phyloP scores from a whole-genome alignment of 192 early-diverging fungal species.

The Backusella mclennaniae region DNA sequence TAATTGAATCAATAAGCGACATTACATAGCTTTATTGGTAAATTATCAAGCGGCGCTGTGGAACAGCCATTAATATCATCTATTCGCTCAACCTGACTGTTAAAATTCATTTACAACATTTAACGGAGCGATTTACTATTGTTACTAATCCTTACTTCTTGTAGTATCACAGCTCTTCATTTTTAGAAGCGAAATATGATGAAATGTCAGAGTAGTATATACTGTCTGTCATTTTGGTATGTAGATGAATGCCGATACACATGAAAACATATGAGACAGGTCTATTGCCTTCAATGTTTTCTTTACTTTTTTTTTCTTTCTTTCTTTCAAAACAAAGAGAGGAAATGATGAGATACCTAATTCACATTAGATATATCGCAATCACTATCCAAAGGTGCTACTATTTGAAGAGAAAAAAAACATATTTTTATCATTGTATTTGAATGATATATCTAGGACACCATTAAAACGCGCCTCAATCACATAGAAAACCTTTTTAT shows the following conservation, averaged over 20 bases:
- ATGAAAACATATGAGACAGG: background rate
- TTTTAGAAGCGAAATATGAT: background rate
- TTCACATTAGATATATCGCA: background rate
- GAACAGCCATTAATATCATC: background rate
- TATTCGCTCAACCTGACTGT: background rate
- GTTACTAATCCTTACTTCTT: background rate
- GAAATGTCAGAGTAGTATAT: background rate
- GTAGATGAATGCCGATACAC: background rate
- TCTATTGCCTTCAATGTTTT: background rate
- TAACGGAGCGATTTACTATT: background rate
- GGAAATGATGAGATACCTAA: background rate
- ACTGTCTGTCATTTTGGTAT: background rate
- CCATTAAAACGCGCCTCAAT: background rate
- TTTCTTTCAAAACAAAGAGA: background rate
- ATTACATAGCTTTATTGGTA: background rate
- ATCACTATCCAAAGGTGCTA: no score
- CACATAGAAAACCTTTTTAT: background rate
- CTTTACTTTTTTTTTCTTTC: background rate
- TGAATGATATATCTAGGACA: background rate
- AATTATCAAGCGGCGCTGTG: background rate
- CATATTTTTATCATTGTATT: background rate
- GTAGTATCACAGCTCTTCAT: background rate
- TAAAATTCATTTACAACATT: background rate
- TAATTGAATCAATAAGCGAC: background rate
- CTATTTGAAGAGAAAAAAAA: no score